Evolutionary conservation across 1,284 basidiomycete species (phyloP).

Genomic region (Veloboletus limbatus): DNA sequence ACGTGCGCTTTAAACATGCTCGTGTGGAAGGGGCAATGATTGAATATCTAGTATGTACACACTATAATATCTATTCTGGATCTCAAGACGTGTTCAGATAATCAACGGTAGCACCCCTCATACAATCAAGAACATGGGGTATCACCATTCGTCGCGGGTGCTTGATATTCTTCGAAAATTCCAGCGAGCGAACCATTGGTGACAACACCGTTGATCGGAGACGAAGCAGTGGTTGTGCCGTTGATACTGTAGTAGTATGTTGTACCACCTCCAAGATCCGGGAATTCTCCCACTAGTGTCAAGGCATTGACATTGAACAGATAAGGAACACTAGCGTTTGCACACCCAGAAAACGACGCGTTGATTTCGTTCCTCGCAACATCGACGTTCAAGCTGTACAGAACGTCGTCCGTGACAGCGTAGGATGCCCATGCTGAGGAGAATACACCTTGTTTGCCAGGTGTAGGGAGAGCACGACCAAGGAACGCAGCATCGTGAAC

Average conservation of each 20-base stretch:
- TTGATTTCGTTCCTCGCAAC: background rate
- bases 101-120: no score
- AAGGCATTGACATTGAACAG: conserved; percentile 6
- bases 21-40: no score
- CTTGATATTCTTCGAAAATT: conserved; percentile 10
- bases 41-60: no score
- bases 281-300: conserved; percentile 4
- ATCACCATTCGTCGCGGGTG: background rate
- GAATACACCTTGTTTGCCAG: background rate
- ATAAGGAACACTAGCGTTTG: conserved; percentile 1
- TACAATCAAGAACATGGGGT: no score
- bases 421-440: conserved; percentile 11
- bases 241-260: conserved; percentile 12
- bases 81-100: no score
- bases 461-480: background rate
- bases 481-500: conserved; percentile 12
- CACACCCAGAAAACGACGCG: conserved; percentile 11
- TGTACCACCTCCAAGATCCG: conserved; percentile 11
- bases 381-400: conserved; percentile 8
- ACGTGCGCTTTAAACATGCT: no score
- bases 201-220: background rate
- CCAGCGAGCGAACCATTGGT: conserved; percentile 1
- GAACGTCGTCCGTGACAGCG: conserved; percentile 9
- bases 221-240: conserved; percentile 6
- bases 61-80: no score